These are phyloP conservation scores for Anthostomella pinea DNA, from an alignment of 2,329 filamentous ascomycete species.

Conservation along the genomic window DNA sequence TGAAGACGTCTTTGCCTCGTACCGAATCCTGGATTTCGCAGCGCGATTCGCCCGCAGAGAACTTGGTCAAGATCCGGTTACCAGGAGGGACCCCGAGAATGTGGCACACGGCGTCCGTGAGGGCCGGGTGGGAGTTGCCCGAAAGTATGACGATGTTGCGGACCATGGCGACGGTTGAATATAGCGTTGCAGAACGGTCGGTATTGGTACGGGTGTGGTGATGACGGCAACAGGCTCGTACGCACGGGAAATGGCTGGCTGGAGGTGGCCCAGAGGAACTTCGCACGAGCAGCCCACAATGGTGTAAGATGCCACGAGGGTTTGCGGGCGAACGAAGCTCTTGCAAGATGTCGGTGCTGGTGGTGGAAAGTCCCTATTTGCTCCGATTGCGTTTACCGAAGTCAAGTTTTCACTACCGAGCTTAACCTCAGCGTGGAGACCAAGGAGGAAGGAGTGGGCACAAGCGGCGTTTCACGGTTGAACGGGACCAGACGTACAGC, in stretches of 20 bases:
- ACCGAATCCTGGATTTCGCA: slow-evolving; percentile 97
- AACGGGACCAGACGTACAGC: background rate
- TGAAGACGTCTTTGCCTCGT: slow-evolving; percentile 97
- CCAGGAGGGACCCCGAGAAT: slow-evolving; percentile 84
- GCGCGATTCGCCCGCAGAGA: slow-evolving; percentile 90
- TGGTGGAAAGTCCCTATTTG: slow-evolving; percentile 10
- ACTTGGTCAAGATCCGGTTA: slow-evolving; percentile 83
- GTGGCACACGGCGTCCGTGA: slow-evolving; percentile 84
- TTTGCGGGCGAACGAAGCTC: too few species aligned
- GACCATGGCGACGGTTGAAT: slow-evolving; percentile 65
- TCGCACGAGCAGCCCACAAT: too few species aligned
- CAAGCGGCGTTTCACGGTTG: background rate
- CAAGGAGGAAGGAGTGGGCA: background rate
- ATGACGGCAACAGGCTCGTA: background rate
- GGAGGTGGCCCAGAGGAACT: too few species aligned
- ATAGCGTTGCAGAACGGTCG: too few species aligned
- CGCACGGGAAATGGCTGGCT: background rate
- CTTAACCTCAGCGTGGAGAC: background rate
- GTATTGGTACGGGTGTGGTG: background rate
- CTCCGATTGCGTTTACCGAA: slow-evolving; percentile 18
- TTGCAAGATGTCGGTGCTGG: background rate
- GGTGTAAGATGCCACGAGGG: too few species aligned
- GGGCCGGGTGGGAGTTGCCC: slow-evolving; percentile 85
- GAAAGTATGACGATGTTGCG: slow-evolving; percentile 93
- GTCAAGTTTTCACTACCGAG: slow-evolving; percentile 1